Evolutionary conservation across 2,329 filamentous ascomycete species (phyloP), one percentile per base, ranked within the genome.

Genomic region (Ploettnerulaceae sp.): DNA sequence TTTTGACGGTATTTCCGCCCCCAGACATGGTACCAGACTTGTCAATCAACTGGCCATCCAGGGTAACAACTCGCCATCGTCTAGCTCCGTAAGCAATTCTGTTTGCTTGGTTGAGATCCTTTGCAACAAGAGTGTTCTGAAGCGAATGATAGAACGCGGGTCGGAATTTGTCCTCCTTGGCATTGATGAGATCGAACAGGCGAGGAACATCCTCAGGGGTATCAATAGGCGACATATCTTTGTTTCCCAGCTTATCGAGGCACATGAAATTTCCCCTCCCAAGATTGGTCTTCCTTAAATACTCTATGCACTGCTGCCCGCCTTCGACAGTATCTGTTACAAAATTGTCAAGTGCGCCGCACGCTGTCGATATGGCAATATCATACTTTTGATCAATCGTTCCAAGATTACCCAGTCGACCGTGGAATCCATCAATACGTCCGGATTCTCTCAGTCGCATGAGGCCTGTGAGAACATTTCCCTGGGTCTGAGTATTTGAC

Each of bases 11-110:
- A 35, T 81, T 91, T 47, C 93, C 93, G 74, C 93, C 93, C 72
- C 93, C 93, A 48, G 88, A 95, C 93, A 98, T 97, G 26, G 93
- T 97, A 74, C 93, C 93, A 1, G 91, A 96, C 65, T 94, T 94
- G 70, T 98, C 93, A 57, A 98, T 97, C 42, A 98, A 76, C 66
- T 96, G 90, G 38, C 93, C 93, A 51, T 90, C 89, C 2, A 98
- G 77, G 0, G 93, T 98, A 31, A 98, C 93, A 3, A 98, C 93
- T 55, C 93, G 83, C 93, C 93, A 98, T 66, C 93, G 75, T 71
- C 82, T 87, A 35, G 87, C 87, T 32, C 93, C 91, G 61, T 97
- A 98, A 6, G 93, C 93, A 56, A 98, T 96, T 36, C 93, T 83
- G 67, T 97, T 96, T 2, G 93, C 94, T 65, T 98, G 93, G n/a